Percentiles rank a stretch among this genome's conserved stretches.
Conservation (phyloP, 441 rosid genomes). For the Euphorbia schlechtendalii region DNA sequence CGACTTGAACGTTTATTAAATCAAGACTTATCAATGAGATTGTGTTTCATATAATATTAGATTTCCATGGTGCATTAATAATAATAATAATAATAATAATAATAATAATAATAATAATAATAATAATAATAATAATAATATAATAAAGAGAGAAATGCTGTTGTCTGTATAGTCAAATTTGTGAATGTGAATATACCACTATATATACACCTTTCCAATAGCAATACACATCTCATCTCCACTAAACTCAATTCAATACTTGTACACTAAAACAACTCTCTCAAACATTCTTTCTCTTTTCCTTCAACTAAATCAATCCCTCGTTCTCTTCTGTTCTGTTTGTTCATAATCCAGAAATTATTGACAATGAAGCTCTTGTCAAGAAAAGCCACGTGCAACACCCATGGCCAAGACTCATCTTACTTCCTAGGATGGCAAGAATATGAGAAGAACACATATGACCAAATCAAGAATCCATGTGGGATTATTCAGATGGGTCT, state of each 20-base stretch:
- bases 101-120: too few species aligned
- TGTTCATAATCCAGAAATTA: too few species aligned
- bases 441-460: constrained; percentile 84
- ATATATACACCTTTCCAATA: constrained; percentile 17
- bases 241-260: constrained; percentile 6
- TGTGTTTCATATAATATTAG: too few species aligned
- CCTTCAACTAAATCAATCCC: too few species aligned
- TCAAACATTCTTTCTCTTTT: constrained; percentile 5
- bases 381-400: constrained; percentile 62
- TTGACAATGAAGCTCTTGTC: constrained; percentile 50
- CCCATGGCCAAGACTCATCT: constrained; percentile 91
- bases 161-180: constrained; percentile 21
- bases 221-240: constrained; percentile 16
- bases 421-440: constrained; percentile 93
- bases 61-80: too few species aligned
- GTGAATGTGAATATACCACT: constrained; percentile 10
- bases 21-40: too few species aligned
- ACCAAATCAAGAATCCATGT: constrained; percentile 50
- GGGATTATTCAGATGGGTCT: too few species aligned
- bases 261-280: not conserved
- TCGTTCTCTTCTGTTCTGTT: too few species aligned
- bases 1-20: too few species aligned
- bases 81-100: too few species aligned
- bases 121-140: too few species aligned
- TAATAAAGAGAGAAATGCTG: constrained; percentile 5